Conservation (phyloP, 2,329 filamentous ascomycete species). For the Stemphylium beticola region DNA sequence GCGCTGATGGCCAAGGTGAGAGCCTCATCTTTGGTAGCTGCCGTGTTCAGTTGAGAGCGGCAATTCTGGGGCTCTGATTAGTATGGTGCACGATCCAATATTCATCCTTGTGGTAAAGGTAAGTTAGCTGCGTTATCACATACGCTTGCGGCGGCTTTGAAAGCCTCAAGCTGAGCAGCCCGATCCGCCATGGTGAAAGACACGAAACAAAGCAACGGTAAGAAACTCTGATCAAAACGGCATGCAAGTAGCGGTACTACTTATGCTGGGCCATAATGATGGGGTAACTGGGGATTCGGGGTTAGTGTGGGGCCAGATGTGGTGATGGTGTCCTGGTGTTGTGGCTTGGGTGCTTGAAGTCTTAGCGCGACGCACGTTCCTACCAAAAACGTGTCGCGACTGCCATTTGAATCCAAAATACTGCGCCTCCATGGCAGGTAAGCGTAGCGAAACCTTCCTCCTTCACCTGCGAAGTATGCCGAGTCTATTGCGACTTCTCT, state of each 20-base stretch:
- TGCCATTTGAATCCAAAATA: not conserved
- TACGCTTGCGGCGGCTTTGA: slow-evolving; percentile 44
- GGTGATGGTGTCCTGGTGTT: slow-evolving; percentile 15
- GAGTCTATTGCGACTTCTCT: not conserved
- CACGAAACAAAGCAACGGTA: not conserved
- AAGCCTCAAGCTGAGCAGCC: slow-evolving; percentile 31
- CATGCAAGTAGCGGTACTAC: slow-evolving; percentile 2
- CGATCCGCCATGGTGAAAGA: slow-evolving; percentile 37
- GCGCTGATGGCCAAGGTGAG: slow-evolving; percentile 77
- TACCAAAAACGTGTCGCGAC: slow-evolving; percentile 10
- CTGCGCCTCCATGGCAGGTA: not conserved
- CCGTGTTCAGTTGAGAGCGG: slow-evolving; percentile 55
- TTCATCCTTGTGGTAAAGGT: not conserved
- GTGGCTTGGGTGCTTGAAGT: slow-evolving; percentile 13
- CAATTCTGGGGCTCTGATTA: slow-evolving; percentile 31
- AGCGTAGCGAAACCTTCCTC: not conserved
- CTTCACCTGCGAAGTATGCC: not conserved
- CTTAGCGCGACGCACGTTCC: slow-evolving; percentile 29
- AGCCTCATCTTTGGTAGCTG: slow-evolving; percentile 66
- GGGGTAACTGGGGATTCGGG: not conserved
- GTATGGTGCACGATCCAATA: slow-evolving; percentile 9
- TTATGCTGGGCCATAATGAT: slow-evolving; percentile 7
- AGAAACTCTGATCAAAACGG: not conserved
- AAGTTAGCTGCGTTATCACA: slow-evolving; percentile 31
- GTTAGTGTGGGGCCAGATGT: not conserved